Evolutionary conservation across 257 asterid genomes (phyloP).

Genomic region (Voacanga thouarsii): DNA sequence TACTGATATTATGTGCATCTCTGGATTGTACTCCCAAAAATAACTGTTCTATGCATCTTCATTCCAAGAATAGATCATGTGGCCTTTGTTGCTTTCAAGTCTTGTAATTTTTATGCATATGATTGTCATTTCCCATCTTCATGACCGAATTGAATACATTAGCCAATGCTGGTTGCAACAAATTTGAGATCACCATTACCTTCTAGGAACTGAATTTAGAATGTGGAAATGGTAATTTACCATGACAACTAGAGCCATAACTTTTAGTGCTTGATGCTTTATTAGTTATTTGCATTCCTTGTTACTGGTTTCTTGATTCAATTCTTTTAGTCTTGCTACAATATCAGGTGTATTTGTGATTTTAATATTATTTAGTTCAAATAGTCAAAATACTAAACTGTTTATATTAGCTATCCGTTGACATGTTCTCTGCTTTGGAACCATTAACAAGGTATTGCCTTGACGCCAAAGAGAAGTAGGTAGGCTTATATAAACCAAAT

Average conservation of each 20-base stretch:
- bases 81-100: neutral
- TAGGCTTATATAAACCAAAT: too few relatives aligned
- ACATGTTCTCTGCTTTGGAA: neutral
- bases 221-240: too few relatives aligned
- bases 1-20: neutral
- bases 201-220: neutral
- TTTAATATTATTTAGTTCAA: neutral
- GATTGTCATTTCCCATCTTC: neutral
- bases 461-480: too few relatives aligned
- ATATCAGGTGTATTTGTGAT: too few relatives aligned
- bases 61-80: neutral
- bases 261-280: neutral
- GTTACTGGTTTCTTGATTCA: too few relatives aligned
- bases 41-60: neutral
- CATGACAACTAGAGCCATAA: too few relatives aligned
- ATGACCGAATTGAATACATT: neutral
- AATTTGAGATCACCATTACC: neutral
- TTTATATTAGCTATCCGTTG: neutral
- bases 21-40: neutral
- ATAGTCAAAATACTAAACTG: too few relatives aligned
- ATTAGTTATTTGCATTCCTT: neutral
- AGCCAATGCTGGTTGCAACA: neutral
- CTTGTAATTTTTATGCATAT: neutral
- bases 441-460: neutral
- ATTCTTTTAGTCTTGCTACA: too few relatives aligned